Base-by-base conservation (phyloP, 768 basidiomycete genomes). In the Amanita inopinata region DNA sequence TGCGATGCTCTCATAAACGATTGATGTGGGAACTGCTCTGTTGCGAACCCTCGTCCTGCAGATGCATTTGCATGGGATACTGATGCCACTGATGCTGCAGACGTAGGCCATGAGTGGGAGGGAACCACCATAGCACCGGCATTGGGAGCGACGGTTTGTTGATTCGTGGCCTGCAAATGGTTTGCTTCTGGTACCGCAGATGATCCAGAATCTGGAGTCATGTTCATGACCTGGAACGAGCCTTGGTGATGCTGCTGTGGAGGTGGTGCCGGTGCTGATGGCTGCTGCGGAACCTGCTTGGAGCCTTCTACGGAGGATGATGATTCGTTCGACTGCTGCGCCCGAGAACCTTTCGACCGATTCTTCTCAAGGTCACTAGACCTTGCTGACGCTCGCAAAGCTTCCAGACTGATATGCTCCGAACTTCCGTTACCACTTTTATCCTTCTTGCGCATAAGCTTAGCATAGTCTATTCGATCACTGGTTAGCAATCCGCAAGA, bases 371-470 rank as follows among this genome's bases (percentile, higher is more conserved):
- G 46, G 38, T 78, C 74, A 8, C 72, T 71, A 3, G 78, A 76
- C n/a, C 77, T 61, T 1, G 79, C 73, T 33, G 80, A 86, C 19
- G 80, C 82, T 8, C 84, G 78, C 36, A 88, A 63, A 32, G 74
- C 85, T 48, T 86, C 83, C 58, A 88, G 68, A 54, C 85, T 82
- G 44, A 88, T 84, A 23, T 66, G 71, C 20, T 69, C 69, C 3
- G 60, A 56, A 32, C 77, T 70, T 14, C 80, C 76, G 33, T 74
- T 75, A n/a, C 68, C 60, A 7, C 64, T 68, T 56, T 86, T 86
- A 35, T 85, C 82, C 33, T 79, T 71, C 54, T 87, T 86, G 38
- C 85, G 78, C 65, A 85, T 77, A 22, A 88, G 69, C 54, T 88
- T 88, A 7, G 85, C 85, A 50, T 88, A 88, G 61, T 88, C 85